Evolutionary conservation across 2,329 filamentous ascomycete species (phyloP), one percentile per base, ranked within the genome.

Genomic region (Claviceps paspali): DNA sequence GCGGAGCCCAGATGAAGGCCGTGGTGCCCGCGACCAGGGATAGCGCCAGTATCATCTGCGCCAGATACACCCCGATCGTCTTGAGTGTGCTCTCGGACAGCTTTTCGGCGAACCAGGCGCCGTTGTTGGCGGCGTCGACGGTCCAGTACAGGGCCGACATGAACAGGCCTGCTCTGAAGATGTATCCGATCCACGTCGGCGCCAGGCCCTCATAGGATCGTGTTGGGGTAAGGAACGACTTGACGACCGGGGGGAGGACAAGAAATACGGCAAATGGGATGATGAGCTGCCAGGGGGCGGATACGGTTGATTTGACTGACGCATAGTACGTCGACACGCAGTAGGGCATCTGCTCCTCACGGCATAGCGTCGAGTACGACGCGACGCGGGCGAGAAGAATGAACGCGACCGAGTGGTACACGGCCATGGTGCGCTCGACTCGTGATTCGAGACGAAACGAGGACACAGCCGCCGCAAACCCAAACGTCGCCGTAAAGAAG

Each of bases 301-400:
- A 95, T 1, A 87, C 96, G 0, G 91, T 96, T 0, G 88, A 94
- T 3, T 79, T 83, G 8, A 80, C 74, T 0, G 88, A 95, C 4
- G 86, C 81, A 53, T 98, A 98, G 63, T 95, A 98, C 0, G 91
- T 95, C 2, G 88, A 94, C 38, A 74, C 76, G 64, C 91, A 98
- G 61, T 81, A 92, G 0, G 91, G 91, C 84, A 96, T 95, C 61
- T 98, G 91, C 61, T 98, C 91, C 57, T 98, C 91, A 40, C 91
- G 80, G 55, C 91, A 98, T 15, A 98, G 76, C 46, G 86, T 82
- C 8, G 91, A 95, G 46, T 88, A 77, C 1, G 87, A 93, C 1
- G 86, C 81, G 3, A 88, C 38, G 38, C 88, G 78, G 11, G 79
- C 80, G 10, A 96, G 68, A 5, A 85, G 53, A 39, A 91, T 67